These are phyloP conservation scores for Globisporangium recalcitrans DNA, from an alignment of 352 stramenopile genomes.

Conservation along the genomic window DNA sequence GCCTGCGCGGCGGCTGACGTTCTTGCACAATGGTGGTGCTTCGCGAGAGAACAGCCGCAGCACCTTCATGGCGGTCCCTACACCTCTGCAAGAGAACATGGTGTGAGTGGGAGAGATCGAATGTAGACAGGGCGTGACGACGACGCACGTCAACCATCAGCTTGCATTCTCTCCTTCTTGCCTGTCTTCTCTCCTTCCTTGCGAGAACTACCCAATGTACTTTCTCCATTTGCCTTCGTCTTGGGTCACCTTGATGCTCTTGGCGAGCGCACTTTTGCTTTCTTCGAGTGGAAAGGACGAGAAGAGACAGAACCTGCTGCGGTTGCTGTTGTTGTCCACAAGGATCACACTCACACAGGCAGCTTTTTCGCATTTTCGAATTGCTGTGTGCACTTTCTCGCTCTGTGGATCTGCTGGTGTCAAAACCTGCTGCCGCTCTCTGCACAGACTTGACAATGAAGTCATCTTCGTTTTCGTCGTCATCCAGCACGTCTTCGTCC, in stretches of 20 bases:
- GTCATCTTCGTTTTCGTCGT: constrained; percentile 15
- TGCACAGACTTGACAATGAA: constrained; percentile 2
- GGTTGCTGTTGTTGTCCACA: neutral
- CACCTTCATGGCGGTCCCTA: constrained; percentile 6
- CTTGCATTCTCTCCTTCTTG: neutral
- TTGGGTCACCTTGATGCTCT: neutral
- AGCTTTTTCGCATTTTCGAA: neutral
- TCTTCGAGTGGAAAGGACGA: constrained; percentile 3
- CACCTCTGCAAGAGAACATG: constrained; percentile 14
- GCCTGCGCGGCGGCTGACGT: constrained; percentile 26
- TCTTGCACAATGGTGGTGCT: constrained; percentile 11
- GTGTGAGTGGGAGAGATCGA: constrained; percentile 6
- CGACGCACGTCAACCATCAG: neutral
- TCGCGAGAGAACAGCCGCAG: constrained; percentile 22
- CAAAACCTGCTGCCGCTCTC: neutral
- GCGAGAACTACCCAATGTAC: constrained; percentile 5
- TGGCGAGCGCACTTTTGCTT: neutral
- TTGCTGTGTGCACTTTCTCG: neutral
- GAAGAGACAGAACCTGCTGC: neutral
- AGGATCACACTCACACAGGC: neutral
- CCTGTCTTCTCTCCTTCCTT: neutral
- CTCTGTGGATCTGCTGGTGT: neutral
- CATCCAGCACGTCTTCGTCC: constrained; percentile 13
- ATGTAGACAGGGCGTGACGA: constrained; percentile 11
- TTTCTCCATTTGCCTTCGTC: neutral